phyloP scores from a whole-genome alignment of 2,329 filamentous ascomycete genomes.

The Aplosporella prunicola region DNA sequence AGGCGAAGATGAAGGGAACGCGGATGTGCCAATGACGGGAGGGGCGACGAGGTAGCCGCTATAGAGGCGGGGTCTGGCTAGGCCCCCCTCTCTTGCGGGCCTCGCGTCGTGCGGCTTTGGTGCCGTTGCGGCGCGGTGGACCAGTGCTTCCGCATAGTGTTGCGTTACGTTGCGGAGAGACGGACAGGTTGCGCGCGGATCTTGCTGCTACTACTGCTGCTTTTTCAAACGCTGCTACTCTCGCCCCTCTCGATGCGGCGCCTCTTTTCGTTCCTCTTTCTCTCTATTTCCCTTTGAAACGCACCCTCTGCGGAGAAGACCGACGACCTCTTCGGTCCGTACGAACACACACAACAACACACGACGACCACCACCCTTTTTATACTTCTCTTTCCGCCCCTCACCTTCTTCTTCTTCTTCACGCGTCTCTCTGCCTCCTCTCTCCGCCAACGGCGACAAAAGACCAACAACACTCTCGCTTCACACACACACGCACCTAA shows the following conservation, averaged over 20 bases:
- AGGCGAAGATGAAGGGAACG: constrained; percentile 35
- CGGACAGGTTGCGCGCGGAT: no score
- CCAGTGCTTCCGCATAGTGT: not conserved
- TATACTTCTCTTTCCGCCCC: no score
- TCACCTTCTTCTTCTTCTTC: not conserved
- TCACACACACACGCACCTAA: not conserved
- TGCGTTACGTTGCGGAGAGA: not conserved
- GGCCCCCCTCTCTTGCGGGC: not conserved
- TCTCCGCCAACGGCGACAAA: not conserved
- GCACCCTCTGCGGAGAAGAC: no score
- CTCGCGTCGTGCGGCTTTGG: no score
- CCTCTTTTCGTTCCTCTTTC: no score
- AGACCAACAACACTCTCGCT: not conserved
- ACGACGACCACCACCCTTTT: no score
- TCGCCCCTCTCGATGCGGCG: not conserved
- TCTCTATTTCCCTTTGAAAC: no score
- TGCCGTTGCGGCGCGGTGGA: not conserved
- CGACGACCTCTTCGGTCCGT: no score
- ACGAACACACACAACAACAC: no score
- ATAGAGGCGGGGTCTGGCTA: constrained; percentile 3
- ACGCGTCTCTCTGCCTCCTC: not conserved
- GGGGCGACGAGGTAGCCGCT: constrained; percentile 6
- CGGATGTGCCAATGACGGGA: not conserved
- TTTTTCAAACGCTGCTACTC: not conserved
- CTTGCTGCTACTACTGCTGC: not conserved